Percentiles rank a stretch among this genome's conserved stretches.
phyloP scores from a whole-genome alignment of 352 stramenopile species.

The Bremia lactucae region DNA sequence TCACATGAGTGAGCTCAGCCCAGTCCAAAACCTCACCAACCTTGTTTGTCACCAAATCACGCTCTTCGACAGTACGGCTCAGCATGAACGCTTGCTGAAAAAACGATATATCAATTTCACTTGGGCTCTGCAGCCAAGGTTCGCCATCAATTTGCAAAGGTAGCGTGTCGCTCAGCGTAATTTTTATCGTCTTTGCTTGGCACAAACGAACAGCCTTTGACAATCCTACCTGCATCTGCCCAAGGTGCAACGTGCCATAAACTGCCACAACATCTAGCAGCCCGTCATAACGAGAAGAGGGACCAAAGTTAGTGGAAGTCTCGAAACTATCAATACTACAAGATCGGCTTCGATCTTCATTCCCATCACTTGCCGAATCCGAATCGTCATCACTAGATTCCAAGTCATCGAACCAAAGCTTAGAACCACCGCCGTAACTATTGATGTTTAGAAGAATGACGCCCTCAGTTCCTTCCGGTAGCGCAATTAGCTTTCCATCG shows the following conservation, averaged over 20 bases:
- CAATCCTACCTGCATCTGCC: constrained; percentile 88
- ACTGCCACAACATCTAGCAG: constrained; percentile 90
- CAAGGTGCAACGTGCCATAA: constrained; percentile 88
- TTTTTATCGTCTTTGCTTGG: constrained; percentile 50
- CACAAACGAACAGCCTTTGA: constrained; percentile 72
- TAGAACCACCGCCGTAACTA: constrained; percentile 78
- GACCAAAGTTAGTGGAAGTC: constrained; percentile 23
- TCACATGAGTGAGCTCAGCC: constrained; percentile 65
- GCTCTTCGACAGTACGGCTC: constrained; percentile 58
- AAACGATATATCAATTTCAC: constrained; percentile 73
- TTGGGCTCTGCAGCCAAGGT: constrained; percentile 85
- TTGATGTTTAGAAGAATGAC: constrained; percentile 87
- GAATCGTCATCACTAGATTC: constrained; percentile 52
- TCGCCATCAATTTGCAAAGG: constrained; percentile 92
- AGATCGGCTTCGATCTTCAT: constrained; percentile 24
- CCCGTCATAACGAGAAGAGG: constrained; percentile 81
- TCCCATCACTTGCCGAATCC: constrained; percentile 29
- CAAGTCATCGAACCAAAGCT: constrained; percentile 77
- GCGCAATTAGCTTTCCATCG: constrained; percentile 55
- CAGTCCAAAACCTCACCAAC: constrained; percentile 78
- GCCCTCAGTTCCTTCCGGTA: constrained; percentile 70
- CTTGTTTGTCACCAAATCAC: constrained; percentile 67
- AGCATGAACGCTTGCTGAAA: constrained; percentile 82
- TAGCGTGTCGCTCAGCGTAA: constrained; percentile 51
- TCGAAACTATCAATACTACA: constrained; percentile 19